Conservation (phyloP, 768 basidiomycete species). For the Lactifluus subvellereus region DNA sequence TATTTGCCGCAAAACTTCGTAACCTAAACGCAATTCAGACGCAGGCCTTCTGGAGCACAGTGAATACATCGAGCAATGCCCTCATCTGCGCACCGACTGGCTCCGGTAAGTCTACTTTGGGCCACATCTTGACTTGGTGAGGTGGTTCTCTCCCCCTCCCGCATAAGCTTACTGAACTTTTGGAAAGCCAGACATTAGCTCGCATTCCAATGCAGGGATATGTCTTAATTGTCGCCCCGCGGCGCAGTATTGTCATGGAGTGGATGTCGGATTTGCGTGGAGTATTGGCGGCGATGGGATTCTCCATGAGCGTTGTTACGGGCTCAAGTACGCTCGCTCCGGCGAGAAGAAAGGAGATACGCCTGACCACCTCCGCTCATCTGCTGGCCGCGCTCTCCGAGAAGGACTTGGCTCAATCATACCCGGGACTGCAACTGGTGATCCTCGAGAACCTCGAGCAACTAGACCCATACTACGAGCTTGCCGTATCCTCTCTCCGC, state of each 20-base stretch:
- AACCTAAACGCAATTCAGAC: slow-evolving; percentile 84
- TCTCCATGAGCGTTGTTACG: slow-evolving; percentile 37
- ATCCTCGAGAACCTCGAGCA: slow-evolving; percentile 84
- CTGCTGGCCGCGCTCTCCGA: slow-evolving; percentile 43
- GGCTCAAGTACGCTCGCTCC: slow-evolving; percentile 32
- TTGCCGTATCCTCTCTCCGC: slow-evolving; percentile 68
- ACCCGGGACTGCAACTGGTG: slow-evolving; percentile 52
- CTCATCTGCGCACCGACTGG: slow-evolving; percentile 75
- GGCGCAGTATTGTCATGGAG: slow-evolving; percentile 50
- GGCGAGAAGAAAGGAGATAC: slow-evolving; percentile 42
- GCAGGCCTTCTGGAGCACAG: slow-evolving; percentile 78
- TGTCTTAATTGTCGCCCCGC: slow-evolving; percentile 60
- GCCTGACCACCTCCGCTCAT: slow-evolving; percentile 49
- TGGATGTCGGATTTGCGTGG: slow-evolving; percentile 47
- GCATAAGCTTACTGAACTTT: slow-evolving; percentile 19
- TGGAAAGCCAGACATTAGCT: slow-evolving; percentile 49
- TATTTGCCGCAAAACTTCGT: slow-evolving; percentile 42
- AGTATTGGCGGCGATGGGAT: slow-evolving; percentile 34
- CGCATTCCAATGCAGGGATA: slow-evolving; percentile 42
- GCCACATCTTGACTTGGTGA: slow-evolving; percentile 67
- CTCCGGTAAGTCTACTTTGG: slow-evolving; percentile 75
- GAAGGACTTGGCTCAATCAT: slow-evolving; percentile 24
- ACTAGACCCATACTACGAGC: slow-evolving; percentile 75
- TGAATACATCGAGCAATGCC: slow-evolving; percentile 60
- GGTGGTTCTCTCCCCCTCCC: slow-evolving; percentile 27